Evolutionary conservation across 495 filamentous ascomycete species (phyloP), one percentile per base, ranked within the genome.

Genomic region (Hypomontagnella monticulosa): DNA sequence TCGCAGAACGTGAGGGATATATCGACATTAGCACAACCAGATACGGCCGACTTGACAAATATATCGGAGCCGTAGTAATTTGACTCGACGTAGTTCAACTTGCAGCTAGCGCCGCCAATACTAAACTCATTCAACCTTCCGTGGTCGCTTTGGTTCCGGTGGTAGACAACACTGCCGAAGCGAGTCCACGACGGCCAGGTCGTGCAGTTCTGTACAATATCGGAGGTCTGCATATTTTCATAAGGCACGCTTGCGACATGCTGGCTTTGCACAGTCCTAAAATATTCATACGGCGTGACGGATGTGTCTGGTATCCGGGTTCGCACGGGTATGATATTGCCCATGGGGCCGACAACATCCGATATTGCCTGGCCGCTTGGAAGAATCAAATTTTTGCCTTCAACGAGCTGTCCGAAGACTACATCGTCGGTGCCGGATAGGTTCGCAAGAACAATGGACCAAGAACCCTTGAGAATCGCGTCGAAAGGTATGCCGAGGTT

Each of bases 101-200:
- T 74, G 67, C 78, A 81, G 18, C 63, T 48, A 1, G 77, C 74
- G 8, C 69, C 44, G 32, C 79, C 80, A 16, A 82, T 73, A 48
- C 74, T 71, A 52, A 82, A 81, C 48, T 79, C 74, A 19, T 51
- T 47, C 12, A 55, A 30, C 11, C 50, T 62, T 10, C 40, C 44
- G 12, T 57, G 55, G 20, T 62, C 61, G 34, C 30, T 37, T 40
- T 79, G 73, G 63, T 65, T 70, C 57, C 75, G 77, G 44, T 81
- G 80, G 42, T 78, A 77, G 3, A 83, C 73, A 9, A 81, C 57
- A 0, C 74, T 76, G 65, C 78, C 80, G 63, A 83, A 80, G 1
- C 78, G 79, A 4, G 78, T 78, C 80, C 80, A 83, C 19, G 80
- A 79, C 3, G 79, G 78, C 80, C 80, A 83, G 0, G 75, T 54